These are phyloP conservation scores for Dothistroma septosporum DNA, from an alignment of 2,329 filamentous ascomycete genomes.

Conservation along the genomic window DNA sequence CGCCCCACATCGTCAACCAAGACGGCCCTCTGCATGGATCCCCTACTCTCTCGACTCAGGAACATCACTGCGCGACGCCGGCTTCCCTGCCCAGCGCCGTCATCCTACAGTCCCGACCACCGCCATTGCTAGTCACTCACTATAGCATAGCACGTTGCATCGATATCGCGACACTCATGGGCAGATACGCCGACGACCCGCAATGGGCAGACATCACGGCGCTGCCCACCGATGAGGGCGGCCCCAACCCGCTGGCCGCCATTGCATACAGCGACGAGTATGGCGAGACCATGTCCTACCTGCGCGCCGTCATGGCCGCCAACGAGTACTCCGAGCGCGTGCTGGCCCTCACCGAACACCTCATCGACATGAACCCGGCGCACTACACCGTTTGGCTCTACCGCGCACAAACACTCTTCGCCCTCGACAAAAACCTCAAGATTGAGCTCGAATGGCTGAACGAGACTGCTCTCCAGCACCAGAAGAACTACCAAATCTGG, in stretches of 20 bases:
- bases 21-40: background rate
- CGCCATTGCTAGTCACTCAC: background rate
- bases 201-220: slow-evolving; percentile 81
- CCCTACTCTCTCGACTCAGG: background rate
- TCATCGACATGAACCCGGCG: slow-evolving; percentile 89
- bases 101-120: background rate
- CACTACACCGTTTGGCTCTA: slow-evolving; percentile 99
- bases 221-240: slow-evolving; percentile 78
- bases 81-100: background rate
- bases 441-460: slow-evolving; percentile 86
- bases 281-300: slow-evolving; percentile 85
- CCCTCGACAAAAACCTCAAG: slow-evolving; percentile 59
- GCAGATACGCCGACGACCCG: slow-evolving; percentile 61
- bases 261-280: slow-evolving; percentile 92
- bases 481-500: slow-evolving; percentile 99
- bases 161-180: slow-evolving; percentile 27
- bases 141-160: background rate
- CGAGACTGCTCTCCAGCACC: slow-evolving; percentile 70
- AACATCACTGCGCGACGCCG: background rate
- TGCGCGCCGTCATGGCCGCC: slow-evolving; percentile 85
- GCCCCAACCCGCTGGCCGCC: slow-evolving; percentile 69
- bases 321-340: slow-evolving; percentile 79
- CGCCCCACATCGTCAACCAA: background rate
- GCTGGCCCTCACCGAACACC: slow-evolving; percentile 76
- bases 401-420: slow-evolving; percentile 72